phyloP scores from a whole-genome alignment of 352 stramenopile species.

The Pythium aquatile region DNA sequence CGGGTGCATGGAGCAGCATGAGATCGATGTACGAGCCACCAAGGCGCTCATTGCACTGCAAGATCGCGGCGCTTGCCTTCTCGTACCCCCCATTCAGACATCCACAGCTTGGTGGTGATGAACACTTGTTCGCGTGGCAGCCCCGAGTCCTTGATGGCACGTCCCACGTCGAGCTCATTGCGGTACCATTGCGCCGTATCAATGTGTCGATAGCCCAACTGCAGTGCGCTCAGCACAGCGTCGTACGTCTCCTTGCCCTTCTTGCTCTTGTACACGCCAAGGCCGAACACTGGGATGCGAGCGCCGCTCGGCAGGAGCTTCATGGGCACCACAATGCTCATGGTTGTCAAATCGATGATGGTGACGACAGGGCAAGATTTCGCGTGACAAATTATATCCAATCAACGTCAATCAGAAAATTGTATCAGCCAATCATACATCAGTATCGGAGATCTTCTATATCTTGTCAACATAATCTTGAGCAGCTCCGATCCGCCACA shows the following conservation, averaged over 20 bases:
- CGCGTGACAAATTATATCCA: not conserved
- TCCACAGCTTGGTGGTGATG: constrained; percentile 77
- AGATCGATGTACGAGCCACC: constrained; percentile 75
- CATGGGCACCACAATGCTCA: not conserved
- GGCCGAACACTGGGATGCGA: constrained; percentile 36
- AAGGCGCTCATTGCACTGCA: constrained; percentile 42
- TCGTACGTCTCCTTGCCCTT: constrained; percentile 40
- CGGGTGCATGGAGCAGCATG: constrained; percentile 70
- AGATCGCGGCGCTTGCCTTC: constrained; percentile 45
- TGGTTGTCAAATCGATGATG: not conserved
- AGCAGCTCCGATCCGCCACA: constrained; percentile 2
- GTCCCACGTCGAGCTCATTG: constrained; percentile 83
- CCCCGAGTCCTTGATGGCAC: constrained; percentile 59
- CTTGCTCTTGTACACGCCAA: constrained; percentile 47
- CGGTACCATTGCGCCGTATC: constrained; percentile 81
- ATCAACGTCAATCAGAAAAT: not conserved
- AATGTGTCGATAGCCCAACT: constrained; percentile 84
- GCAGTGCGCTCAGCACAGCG: constrained; percentile 46
- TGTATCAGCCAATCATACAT: constrained; percentile 15
- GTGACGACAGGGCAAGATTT: not conserved
- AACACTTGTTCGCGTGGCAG: constrained; percentile 73
- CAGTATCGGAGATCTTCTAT: constrained; percentile 19
- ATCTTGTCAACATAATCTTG: constrained; percentile 5
- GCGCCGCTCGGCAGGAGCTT: constrained; percentile 41
- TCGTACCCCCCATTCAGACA: constrained; percentile 65